These are phyloP conservation scores for Pythium plurisporium DNA, from an alignment of 352 stramenopile species.

Conservation along the genomic window DNA sequence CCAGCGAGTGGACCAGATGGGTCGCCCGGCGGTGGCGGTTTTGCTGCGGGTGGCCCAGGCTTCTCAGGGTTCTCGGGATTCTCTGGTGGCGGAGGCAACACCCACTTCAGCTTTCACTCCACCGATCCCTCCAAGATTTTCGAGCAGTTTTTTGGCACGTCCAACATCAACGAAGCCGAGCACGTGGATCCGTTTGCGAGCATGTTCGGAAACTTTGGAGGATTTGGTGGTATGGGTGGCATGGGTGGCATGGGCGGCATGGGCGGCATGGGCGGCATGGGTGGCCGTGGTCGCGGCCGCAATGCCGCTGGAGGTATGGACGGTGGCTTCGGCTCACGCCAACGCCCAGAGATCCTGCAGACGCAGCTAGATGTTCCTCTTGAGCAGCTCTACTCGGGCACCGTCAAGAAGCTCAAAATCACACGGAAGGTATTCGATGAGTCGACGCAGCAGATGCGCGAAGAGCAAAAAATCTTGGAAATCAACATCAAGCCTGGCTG, in stretches of 20 bases:
- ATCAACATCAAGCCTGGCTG: conserved; percentile 96
- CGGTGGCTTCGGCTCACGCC: conserved; percentile 38
- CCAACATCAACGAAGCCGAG: conserved; percentile 73
- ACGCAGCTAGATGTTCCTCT: conserved; percentile 91
- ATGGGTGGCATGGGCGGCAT: conserved; percentile 31
- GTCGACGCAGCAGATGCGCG: conserved; percentile 80
- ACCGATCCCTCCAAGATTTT: conserved; percentile 87
- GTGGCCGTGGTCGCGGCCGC: neutral
- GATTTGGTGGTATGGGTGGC: conserved; percentile 48
- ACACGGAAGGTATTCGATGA: conserved; percentile 89
- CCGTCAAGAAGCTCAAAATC: conserved; percentile 93
- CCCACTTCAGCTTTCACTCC: conserved; percentile 70
- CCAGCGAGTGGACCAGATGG: conserved; percentile 17
- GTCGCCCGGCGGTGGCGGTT: conserved; percentile 21
- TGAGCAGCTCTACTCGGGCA: conserved; percentile 78
- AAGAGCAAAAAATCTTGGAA: conserved; percentile 95
- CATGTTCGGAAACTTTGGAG: conserved; percentile 63
- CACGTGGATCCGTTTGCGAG: conserved; percentile 60
- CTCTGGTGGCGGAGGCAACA: conserved; percentile 40
- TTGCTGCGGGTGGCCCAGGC: conserved; percentile 18
- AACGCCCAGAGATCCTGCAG: conserved; percentile 56
- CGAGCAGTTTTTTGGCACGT: conserved; percentile 88
- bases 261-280: conserved; percentile 22
- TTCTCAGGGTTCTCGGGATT: conserved; percentile 79
- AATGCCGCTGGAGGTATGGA: conserved; percentile 20